Conservation (phyloP, 305 asterid species). For the Vinca major region DNA sequence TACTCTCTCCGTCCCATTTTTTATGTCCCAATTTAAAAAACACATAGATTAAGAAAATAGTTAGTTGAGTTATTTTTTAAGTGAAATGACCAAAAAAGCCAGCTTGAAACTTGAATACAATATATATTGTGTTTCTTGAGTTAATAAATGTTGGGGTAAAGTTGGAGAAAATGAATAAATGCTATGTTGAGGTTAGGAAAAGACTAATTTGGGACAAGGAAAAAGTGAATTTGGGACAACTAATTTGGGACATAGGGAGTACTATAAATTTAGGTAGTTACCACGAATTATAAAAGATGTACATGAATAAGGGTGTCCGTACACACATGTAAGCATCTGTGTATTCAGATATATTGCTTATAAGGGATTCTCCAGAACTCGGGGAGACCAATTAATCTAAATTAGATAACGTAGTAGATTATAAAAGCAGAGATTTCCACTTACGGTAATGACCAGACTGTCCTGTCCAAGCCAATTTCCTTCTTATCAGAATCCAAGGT, state of each 20-base stretch:
- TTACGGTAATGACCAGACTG: constrained; percentile 87
- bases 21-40: too few relatives aligned
- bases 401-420: neutral
- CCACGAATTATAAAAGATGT: neutral
- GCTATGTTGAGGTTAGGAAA: too few relatives aligned
- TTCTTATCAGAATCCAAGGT: constrained; percentile 24
- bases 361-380: neutral
- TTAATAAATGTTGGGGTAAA: too few relatives aligned
- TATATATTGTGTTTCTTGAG: too few relatives aligned
- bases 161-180: too few relatives aligned
- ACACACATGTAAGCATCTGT: neutral
- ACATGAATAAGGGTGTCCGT: neutral
- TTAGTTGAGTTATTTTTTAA: too few relatives aligned
- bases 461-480: constrained; percentile 31
- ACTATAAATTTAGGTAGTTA: neutral
- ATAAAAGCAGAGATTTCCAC: constrained; percentile 18
- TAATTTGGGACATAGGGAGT: too few relatives aligned
- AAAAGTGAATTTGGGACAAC: too few relatives aligned
- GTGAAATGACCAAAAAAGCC: too few relatives aligned
- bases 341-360: neutral
- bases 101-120: too few relatives aligned
- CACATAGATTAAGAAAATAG: too few relatives aligned
- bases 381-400: neutral
- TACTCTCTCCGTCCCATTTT: neutral
- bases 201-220: too few relatives aligned